These are phyloP conservation scores for Carex sylvatica DNA, from an alignment of 202 grass and related monocot species.

Conservation along the genomic window DNA sequence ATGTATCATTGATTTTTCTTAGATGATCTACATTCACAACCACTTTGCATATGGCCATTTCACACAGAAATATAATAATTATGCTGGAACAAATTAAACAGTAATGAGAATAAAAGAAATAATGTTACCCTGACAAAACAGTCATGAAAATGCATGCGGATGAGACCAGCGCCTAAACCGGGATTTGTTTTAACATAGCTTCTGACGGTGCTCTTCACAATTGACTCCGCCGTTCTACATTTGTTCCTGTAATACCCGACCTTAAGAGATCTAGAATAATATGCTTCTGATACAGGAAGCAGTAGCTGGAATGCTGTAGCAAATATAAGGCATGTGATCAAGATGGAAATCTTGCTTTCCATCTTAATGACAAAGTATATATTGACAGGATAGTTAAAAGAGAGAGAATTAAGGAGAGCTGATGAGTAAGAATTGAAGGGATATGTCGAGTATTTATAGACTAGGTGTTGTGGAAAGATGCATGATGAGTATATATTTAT, in stretches of 20 bases:
- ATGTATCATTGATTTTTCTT: neutral
- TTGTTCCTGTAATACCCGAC: slow-evolving; percentile 38
- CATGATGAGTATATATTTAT: too few relatives aligned
- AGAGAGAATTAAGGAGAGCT: neutral
- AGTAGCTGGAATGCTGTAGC: slow-evolving; percentile 4
- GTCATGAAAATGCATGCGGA: slow-evolving; percentile 76
- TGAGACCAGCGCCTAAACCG: slow-evolving; percentile 48
- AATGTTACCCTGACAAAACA: slow-evolving; percentile 60
- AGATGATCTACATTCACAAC: neutral
- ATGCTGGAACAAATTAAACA: neutral
- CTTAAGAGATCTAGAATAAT: neutral
- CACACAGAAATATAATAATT: neutral
- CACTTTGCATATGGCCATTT: neutral
- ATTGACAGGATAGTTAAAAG: neutral
- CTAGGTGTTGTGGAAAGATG: neutral
- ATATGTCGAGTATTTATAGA: slow-evolving; percentile 4
- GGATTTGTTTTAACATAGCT: neutral
- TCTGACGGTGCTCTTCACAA: slow-evolving; percentile 34
- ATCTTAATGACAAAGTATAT: neutral
- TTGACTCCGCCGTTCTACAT: slow-evolving; percentile 34
- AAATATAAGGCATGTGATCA: neutral
- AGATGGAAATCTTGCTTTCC: neutral
- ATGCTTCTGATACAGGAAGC: neutral
- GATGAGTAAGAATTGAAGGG: neutral
- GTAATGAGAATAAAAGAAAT: neutral